A percentile compares a stretch with the other conserved stretches of the same genome.
These are phyloP conservation scores for Phycomyces blakesleeanus DNA, from an alignment of 192 early-diverging fungal genomes.

Conservation along the genomic window DNA sequence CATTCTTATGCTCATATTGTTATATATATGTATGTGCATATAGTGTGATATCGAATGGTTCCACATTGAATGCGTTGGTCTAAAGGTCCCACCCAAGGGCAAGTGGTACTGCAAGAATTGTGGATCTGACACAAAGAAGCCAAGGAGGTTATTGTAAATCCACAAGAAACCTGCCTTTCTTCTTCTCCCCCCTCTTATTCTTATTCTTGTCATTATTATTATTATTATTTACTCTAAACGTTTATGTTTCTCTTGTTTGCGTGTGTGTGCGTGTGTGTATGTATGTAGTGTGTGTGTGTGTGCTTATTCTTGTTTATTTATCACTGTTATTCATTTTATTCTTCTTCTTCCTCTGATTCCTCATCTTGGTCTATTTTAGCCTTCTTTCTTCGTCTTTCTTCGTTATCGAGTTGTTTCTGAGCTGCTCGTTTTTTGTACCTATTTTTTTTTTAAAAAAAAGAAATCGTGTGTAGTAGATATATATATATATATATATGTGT, in stretches of 20 bases:
- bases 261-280: no score
- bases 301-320: background rate
- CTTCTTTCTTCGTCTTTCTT: background rate
- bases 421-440: slow-evolving; percentile 12
- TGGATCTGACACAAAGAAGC: slow-evolving; percentile 11
- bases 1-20: no score
- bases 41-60: slow-evolving; percentile 88
- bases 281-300: no score
- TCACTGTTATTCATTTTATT: background rate
- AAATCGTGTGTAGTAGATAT: no score
- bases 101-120: slow-evolving; percentile 84
- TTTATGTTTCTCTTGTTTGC: no score
- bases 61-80: slow-evolving; percentile 79
- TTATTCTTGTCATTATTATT: no score
- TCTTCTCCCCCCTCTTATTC: no score
- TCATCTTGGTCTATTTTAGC: background rate
- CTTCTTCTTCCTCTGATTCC: background rate
- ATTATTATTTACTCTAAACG: no score
- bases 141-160: slow-evolving; percentile 14
- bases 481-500: no score
- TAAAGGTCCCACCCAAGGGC: slow-evolving; percentile 72
- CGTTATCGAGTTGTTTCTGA: background rate
- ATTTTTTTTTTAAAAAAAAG: no score
- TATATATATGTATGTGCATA: no score
- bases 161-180: no score